A percentile compares a stretch with the other conserved stretches of the same genome.
These are phyloP conservation scores for Scedosporium minutisporum DNA, from an alignment of 2,329 filamentous ascomycete genomes.

Conservation along the genomic window DNA sequence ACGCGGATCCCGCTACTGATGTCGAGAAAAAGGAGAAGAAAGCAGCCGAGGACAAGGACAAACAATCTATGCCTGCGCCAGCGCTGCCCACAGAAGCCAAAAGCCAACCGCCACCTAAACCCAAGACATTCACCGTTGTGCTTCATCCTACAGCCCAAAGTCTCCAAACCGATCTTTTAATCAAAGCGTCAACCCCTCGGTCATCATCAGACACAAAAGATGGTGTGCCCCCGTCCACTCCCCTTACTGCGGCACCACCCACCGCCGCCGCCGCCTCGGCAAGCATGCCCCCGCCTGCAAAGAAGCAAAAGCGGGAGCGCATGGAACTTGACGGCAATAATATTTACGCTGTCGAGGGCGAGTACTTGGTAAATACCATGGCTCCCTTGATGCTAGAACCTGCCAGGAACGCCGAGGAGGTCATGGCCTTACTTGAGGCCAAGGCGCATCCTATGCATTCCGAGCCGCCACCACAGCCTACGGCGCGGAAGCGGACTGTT, in stretches of 20 bases:
- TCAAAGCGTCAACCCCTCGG: conserved; percentile 9
- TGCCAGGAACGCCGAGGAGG: conserved; percentile 57
- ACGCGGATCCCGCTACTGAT: conserved; percentile 12
- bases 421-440: conserved; percentile 60
- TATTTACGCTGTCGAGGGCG: conserved; percentile 64
- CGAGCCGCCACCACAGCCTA: conserved; percentile 68
- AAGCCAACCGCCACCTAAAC: conserved; percentile 40
- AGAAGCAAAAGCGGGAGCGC: conserved; percentile 59
- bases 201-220: conserved; percentile 17
- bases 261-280: conserved; percentile 55
- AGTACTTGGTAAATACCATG: conserved; percentile 63
- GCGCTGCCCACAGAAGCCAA: conserved; percentile 30
- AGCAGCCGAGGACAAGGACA: conserved; percentile 33
- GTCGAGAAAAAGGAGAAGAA: conserved; percentile 28
- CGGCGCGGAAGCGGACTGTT: conserved; percentile 83
- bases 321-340: conserved; percentile 70
- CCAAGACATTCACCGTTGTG: conserved; percentile 66
- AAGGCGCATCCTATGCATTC: conserved; percentile 71
- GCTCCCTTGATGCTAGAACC: conserved; percentile 71
- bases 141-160: conserved; percentile 75
- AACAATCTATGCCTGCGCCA: conserved; percentile 48
- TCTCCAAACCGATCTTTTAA: conserved; percentile 61
- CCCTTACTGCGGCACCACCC: conserved; percentile 47
- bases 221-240: conserved; percentile 53
- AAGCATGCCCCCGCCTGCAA: conserved; percentile 49